Evolutionary conservation across 768 basidiomycete species (phyloP), one percentile per base, ranked within the genome.

Genomic region (Auricularia auricula-judae): DNA sequence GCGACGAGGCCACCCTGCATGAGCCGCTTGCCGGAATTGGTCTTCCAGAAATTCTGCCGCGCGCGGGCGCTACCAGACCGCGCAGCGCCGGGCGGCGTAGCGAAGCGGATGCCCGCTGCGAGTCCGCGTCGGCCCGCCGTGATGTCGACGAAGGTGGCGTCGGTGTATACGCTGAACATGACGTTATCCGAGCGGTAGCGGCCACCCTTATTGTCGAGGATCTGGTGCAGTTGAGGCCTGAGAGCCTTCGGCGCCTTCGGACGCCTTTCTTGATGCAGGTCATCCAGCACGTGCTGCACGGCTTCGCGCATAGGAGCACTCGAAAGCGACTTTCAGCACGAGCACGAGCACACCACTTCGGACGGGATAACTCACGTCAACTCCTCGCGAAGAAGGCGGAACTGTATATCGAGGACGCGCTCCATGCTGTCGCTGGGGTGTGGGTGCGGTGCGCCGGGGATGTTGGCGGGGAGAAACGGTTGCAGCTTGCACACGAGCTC

Each of bases 321-420:
- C 29, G 29, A 29, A 29, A 29, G 29, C 29, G 29, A 29, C 29
- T 29, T 29, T 29, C 29, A 29, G 29, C 29, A 29, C 29, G 29
- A 29, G 29, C 29, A 29, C 29, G 29, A 29, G 29, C 29, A 29
- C 29, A 29, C 29, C 29, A 29, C 29, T 29, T 29, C 29, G 29
- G 29, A 29, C 29, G 29, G 29, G 29, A 29, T 29, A 39, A 70
- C 82, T 29, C 68, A 87, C 83, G 80, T 86, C 18, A 87, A 74
- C 64, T 91, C 89, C 67, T 90, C 89, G 43, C 89, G 77, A 42
- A 91, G 74, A 0, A 91, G 78, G 39, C 89, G 82, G 72, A 88
- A 91, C 67, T 91, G 88, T 3, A 86, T 81, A 65, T 92, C 90
- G 11, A 90, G 74, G 23, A 86, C 75, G 7, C 84, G 77, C 64